These are phyloP conservation scores for Fusarium setosum DNA, from an alignment of 2,329 filamentous ascomycete species.

Conservation along the genomic window DNA sequence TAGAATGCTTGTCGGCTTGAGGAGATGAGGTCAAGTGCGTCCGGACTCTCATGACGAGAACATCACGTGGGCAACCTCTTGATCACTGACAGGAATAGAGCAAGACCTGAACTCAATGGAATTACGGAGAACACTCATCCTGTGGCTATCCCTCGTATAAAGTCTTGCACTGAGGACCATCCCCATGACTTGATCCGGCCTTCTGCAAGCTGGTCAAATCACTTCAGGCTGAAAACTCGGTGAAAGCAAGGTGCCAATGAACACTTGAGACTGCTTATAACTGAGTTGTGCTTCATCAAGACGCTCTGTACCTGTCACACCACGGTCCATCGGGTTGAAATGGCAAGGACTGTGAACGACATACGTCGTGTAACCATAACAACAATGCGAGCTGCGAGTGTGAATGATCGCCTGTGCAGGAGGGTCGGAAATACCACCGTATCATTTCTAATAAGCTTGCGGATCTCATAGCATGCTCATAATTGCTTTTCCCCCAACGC, in stretches of 20 bases:
- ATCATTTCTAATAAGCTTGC: background rate
- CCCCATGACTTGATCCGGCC: background rate
- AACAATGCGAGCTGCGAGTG: slow-evolving; percentile 5
- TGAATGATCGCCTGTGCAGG: background rate
- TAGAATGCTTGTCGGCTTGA: background rate
- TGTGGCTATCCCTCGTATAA: too few species aligned
- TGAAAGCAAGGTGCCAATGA: background rate
- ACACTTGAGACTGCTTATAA: background rate
- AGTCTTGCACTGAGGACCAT: too few species aligned
- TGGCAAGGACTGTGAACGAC: background rate
- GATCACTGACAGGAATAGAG: background rate
- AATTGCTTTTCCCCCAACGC: background rate
- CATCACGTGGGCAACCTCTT: too few species aligned
- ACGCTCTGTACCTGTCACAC: slow-evolving; percentile 10
- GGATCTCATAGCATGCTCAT: background rate
- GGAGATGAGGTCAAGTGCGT: too few species aligned
- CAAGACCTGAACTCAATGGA: too few species aligned
- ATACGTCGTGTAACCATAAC: slow-evolving; percentile 16
- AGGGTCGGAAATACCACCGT: background rate
- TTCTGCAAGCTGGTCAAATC: background rate
- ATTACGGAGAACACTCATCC: too few species aligned
- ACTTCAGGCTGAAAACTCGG: background rate
- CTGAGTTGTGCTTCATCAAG: slow-evolving; percentile 19
- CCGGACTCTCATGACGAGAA: too few species aligned
- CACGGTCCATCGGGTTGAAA: slow-evolving; percentile 12